Percentiles rank a stretch among this genome's conserved stretches.
These are phyloP conservation scores for Metschnikowia lochheadii DNA, from an alignment of 805 yeast species.

Conservation along the genomic window DNA sequence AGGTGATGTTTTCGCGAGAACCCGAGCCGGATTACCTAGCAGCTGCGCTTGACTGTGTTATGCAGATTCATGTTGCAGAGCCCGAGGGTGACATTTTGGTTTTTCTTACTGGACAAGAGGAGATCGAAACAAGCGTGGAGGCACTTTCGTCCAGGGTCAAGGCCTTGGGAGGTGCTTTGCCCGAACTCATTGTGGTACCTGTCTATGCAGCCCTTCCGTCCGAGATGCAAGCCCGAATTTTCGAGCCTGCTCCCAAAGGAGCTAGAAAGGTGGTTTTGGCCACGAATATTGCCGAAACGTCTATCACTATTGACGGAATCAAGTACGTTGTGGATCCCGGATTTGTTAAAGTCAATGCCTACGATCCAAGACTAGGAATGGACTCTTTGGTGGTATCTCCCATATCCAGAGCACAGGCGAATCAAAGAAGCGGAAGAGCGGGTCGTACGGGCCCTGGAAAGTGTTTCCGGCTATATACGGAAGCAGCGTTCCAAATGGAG, in stretches of 20 bases:
- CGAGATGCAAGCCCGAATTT: constrained; percentile 82
- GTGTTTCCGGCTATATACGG: constrained; percentile 89
- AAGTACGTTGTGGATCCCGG: constrained; percentile 93
- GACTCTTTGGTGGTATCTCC: constrained; percentile 81
- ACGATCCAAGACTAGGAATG: constrained; percentile 86
- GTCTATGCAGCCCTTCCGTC: constrained; percentile 90
- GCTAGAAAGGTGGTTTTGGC: constrained; percentile 89
- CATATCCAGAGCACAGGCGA: constrained; percentile 92
- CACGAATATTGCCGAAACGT: constrained; percentile 95
- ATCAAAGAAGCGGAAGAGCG: constrained; percentile 94
- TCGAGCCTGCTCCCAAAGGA: constrained; percentile 82
- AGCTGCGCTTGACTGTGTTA: constrained; percentile 76
- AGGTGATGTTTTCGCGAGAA: constrained; percentile 68
- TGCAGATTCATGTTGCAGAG: constrained; percentile 81
- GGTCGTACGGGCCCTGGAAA: constrained; percentile 97
- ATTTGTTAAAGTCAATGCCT: constrained; percentile 83
- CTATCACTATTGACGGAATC: constrained; percentile 92
- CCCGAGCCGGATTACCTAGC: constrained; percentile 86
- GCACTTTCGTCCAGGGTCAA: constrained; percentile 62
- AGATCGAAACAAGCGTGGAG: constrained; percentile 87
- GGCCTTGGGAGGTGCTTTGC: constrained; percentile 54
- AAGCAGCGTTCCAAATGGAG: constrained; percentile 70
- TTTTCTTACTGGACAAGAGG: constrained; percentile 89
- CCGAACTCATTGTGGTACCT: constrained; percentile 74
- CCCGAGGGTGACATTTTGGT: constrained; percentile 77